Percentiles rank a stretch among this genome's conserved stretches.
These are phyloP conservation scores for Rutstroemia sp. DNA, from an alignment of 2,329 filamentous ascomycete genomes.

Conservation along the genomic window DNA sequence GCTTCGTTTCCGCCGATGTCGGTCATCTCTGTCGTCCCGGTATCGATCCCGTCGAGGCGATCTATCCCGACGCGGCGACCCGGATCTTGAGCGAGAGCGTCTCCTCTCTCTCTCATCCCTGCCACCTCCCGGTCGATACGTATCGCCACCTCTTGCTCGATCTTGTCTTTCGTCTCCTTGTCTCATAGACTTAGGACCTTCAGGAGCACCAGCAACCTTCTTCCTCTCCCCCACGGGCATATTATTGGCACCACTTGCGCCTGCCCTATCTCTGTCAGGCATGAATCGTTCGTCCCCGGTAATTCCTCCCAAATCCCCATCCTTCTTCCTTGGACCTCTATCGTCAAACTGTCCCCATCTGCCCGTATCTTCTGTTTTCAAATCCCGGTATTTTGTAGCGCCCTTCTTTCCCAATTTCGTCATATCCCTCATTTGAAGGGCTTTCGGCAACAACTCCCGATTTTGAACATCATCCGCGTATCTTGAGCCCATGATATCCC, in stretches of 20 bases:
- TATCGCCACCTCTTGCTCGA: slow-evolving; percentile 28
- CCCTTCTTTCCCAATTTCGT: slow-evolving; percentile 91
- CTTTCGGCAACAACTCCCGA: slow-evolving; percentile 77
- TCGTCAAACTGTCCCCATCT: slow-evolving; percentile 66
- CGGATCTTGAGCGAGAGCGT: slow-evolving; percentile 44
- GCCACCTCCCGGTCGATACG: slow-evolving; percentile 18
- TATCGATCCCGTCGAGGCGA: slow-evolving; percentile 24
- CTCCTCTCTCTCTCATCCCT: slow-evolving; percentile 31
- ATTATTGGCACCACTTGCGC: slow-evolving; percentile 59
- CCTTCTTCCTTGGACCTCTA: slow-evolving; percentile 32
- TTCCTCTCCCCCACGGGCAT: slow-evolving; percentile 57
- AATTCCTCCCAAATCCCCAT: slow-evolving; percentile 30
- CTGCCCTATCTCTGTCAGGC: slow-evolving; percentile 51
- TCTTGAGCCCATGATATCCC: slow-evolving; percentile 78
- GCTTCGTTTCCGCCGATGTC: slow-evolving; percentile 49
- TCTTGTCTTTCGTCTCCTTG: slow-evolving; percentile 20
- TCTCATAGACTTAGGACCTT: slow-evolving; percentile 25
- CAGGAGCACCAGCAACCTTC: slow-evolving; percentile 24
- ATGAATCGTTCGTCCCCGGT: slow-evolving; percentile 59
- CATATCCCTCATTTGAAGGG: slow-evolving; percentile 88
- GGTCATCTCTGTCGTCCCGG: slow-evolving; percentile 37
- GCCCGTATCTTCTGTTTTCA: slow-evolving; percentile 86
- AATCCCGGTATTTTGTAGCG: slow-evolving; percentile 80
- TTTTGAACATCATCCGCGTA: slow-evolving; percentile 81
- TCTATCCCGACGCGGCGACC: slow-evolving; percentile 41